A percentile compares a stretch with the other conserved stretches of the same genome.
Evolutionary conservation across 2,329 filamentous ascomycete species (phyloP).

Genomic region (Trichoderma asperellum): DNA sequence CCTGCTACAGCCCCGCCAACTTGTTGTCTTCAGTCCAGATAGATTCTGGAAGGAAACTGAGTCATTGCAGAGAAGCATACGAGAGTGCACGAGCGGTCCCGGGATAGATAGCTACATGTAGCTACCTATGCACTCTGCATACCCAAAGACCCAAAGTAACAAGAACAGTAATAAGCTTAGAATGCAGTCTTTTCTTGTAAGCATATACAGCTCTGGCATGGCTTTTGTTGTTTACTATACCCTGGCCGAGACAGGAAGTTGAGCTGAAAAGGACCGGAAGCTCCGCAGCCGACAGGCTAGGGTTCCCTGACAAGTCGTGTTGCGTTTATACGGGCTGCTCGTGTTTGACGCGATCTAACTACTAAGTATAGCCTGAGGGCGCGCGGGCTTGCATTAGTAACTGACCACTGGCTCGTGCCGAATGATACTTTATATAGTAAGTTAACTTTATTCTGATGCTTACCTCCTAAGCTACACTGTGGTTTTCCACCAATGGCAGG

Average conservation of each 20-base stretch:
- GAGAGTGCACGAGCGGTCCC: background rate
- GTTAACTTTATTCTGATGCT: constrained; percentile 10
- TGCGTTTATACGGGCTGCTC: background rate
- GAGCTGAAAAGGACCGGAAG: constrained; percentile 7
- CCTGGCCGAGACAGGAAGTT: constrained; percentile 20
- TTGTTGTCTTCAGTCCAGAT: background rate
- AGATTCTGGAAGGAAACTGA: background rate
- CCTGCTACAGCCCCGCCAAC: no score
- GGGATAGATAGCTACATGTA: background rate
- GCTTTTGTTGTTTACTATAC: background rate
- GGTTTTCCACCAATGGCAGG: constrained; percentile 6
- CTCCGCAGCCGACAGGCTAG: constrained; percentile 4
- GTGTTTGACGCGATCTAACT: background rate
- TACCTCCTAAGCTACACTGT: background rate
- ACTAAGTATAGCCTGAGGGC: background rate
- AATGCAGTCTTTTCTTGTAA: background rate
- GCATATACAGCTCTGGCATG: background rate
- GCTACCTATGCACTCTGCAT: background rate
- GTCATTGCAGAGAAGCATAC: background rate
- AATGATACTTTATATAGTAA: background rate
- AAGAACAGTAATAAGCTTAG: background rate
- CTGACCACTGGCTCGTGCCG: background rate
- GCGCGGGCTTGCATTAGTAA: background rate
- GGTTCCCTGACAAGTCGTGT: background rate
- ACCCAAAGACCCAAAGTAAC: background rate